Base-by-base conservation (phyloP, 495 filamentous ascomycete genomes). In the Penicillium atrosanguineum region DNA sequence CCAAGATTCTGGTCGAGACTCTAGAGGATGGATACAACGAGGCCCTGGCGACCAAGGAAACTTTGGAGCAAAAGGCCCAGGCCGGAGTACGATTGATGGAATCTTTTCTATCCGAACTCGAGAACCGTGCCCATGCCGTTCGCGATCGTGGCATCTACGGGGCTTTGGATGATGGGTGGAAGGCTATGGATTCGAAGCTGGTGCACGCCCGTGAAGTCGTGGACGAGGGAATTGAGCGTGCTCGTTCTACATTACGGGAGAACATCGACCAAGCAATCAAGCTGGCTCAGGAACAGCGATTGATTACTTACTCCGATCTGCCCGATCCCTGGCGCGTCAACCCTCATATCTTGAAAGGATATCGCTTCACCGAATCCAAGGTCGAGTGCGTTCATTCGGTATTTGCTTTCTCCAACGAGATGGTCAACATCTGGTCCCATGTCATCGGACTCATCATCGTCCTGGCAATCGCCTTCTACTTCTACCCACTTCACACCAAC, bases 401-500 rank as follows among this genome's bases (percentile, higher is more conserved):
- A 49, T 90, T 97, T 64, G 74, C 80, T 26, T 77, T 91, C 56
- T 93, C 88, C 47, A 99, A 99, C 69, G 94, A 99, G 70, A 78
- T 87, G 44, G 86, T 97, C 72, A 99, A 99, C 70, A 99, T 99
- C 62, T 99, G 95, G 95, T 89, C 91, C 12, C 94, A 99, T 67
- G 79, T 85, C 9, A 79, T 99, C 36, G 94, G 94, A 12, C 78
- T 99, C 29, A 57, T 97, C 28, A 76, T 96, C 55, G 88, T 99
- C 38, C 78, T 97, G 9, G 76, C 91, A 19, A 83, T 97, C 44
- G 94, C 94, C 36, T 95, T 99, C 65, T 95, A 97, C 77, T 94
- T 96, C 74, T 99, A 97, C 70, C 94, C 94, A 4, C 80, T 82
- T 19, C 88, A 85, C 52, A 79, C 86, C 67, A 92, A 92, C 65